Evolutionary conservation across 257 asterid species (phyloP), one percentile per base, ranked within the genome.

Genomic region (Linaria vulgaris): DNA sequence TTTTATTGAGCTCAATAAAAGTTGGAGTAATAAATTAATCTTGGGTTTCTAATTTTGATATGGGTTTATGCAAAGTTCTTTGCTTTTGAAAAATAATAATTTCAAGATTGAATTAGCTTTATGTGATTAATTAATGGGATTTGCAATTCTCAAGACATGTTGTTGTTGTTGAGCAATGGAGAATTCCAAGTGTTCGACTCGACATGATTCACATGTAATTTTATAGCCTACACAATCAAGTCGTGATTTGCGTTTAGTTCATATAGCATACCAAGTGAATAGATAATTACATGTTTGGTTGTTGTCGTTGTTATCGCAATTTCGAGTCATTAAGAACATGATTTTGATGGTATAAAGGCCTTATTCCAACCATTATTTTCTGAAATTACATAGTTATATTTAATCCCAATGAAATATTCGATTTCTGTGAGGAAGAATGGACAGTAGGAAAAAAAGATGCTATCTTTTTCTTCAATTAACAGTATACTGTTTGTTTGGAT

Each of bases 331-430:
- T 9, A 9, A 23, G 16, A 51, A 4, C 24, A 67, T 52, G 39
- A 23, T 46, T 30, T 39, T 61, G 60, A n/a, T 65, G 58, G 47
- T 50, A 16, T 6, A 24, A 65, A 38, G 39, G 50, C 19, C 64
- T 43, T 14, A 4, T 13, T 59, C 25, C n/a, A 56, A 13, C 15
- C 44, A 31, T 24, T 38, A 37, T 14, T 65, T 56, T n/a, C 12
- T 48, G 41, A 23, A 46, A 15, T 45, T 27, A 51, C 38, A 48
- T 22, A 11, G 12, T 20, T 51, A 6, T 21, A 52, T 53, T 8
- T 14, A 5, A 13, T 34, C 21, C 25, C 34, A 53, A 23, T 25
- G 22, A 7, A 51, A 21, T 51, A 45, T 51, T 51, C 31, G 5
- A 23, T 22, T 53, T 31, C 30, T 52, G 58, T 52, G 10, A 23